Conservation (phyloP, 495 filamentous ascomycete genomes). For the Hypomontagnella monticulosa region DNA sequence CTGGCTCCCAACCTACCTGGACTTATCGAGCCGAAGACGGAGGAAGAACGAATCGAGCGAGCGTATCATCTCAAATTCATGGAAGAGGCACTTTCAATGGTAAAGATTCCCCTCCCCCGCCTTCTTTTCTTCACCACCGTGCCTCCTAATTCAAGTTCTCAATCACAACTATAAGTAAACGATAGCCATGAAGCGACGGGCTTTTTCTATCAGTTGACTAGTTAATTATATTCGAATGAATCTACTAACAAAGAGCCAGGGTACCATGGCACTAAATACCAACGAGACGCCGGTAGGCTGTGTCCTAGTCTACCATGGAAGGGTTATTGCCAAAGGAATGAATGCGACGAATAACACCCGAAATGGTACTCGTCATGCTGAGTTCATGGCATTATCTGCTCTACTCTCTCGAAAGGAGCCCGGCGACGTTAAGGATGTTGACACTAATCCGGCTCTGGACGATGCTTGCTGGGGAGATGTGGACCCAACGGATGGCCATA, state of each 20-base stretch:
- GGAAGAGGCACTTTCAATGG: constrained; percentile 75
- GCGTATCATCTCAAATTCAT: constrained; percentile 68
- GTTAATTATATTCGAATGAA: neutral
- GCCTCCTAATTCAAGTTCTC: neutral
- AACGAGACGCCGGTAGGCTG: constrained; percentile 97
- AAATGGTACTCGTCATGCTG: constrained; percentile 91
- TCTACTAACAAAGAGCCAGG: constrained; percentile 58
- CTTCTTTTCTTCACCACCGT: neutral
- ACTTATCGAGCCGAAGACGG: constrained; percentile 41
- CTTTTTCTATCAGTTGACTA: neutral
- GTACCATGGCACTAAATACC: constrained; percentile 77
- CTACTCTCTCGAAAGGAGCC: constrained; percentile 49
- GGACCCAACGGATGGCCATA: constrained; percentile 54
- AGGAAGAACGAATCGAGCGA: constrained; percentile 41
- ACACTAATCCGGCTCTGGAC: constrained; percentile 30
- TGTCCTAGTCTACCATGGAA: constrained; percentile 79
- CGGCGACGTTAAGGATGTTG: constrained; percentile 1
- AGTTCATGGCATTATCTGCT: constrained; percentile 84
- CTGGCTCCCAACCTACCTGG: constrained; percentile 32
- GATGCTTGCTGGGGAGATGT: constrained; percentile 55
- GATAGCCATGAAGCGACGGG: too few species aligned
- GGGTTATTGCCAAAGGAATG: constrained; percentile 86
- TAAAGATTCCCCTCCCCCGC: constrained; percentile 44
- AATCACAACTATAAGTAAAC: too few species aligned
- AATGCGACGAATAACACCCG: constrained; percentile 92